Evolutionary conservation across 129 eudicot genomes (phyloP).

Genomic region (Saposhnikovia divaricata): DNA sequence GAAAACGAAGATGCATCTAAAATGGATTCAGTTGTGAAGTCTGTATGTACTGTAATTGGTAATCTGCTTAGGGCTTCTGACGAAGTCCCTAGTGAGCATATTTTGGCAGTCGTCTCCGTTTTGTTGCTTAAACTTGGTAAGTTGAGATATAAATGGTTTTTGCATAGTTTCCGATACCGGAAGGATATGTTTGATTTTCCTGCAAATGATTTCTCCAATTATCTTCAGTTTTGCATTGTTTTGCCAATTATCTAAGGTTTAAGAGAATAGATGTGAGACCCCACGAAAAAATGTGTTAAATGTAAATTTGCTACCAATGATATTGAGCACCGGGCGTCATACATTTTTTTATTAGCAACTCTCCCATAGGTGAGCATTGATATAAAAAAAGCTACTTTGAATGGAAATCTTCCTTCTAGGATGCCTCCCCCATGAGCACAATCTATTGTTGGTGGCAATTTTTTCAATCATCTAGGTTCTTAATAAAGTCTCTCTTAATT

Average conservation of each 20-base stretch:
- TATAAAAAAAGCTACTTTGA: neutral
- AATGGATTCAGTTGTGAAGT: constrained; percentile 36
- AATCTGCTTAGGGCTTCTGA: constrained; percentile 27
- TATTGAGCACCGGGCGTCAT: neutral
- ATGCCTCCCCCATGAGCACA: neutral
- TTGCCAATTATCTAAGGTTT: neutral
- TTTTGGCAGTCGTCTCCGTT: constrained; percentile 47
- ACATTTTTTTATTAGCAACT: neutral
- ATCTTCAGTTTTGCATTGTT: neutral
- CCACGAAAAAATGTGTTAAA: neutral
- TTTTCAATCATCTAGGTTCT: neutral
- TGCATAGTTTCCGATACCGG: neutral
- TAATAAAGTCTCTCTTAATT: neutral
- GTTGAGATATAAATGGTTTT: constrained; percentile 12
- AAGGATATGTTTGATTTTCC: neutral
- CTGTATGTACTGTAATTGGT: constrained; percentile 46
- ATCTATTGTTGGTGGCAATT: neutral
- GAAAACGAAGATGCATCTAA: constrained; percentile 24
- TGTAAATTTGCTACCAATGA: neutral
- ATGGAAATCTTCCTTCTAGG: neutral
- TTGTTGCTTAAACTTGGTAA: constrained; percentile 80
- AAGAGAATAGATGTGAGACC: neutral
- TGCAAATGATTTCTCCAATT: neutral
- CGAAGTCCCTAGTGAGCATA: constrained; percentile 55
- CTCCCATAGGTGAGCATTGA: neutral